phyloP scores from a whole-genome alignment of 2,329 filamentous ascomycete genomes.

The Tolypocladium pustulatum region DNA sequence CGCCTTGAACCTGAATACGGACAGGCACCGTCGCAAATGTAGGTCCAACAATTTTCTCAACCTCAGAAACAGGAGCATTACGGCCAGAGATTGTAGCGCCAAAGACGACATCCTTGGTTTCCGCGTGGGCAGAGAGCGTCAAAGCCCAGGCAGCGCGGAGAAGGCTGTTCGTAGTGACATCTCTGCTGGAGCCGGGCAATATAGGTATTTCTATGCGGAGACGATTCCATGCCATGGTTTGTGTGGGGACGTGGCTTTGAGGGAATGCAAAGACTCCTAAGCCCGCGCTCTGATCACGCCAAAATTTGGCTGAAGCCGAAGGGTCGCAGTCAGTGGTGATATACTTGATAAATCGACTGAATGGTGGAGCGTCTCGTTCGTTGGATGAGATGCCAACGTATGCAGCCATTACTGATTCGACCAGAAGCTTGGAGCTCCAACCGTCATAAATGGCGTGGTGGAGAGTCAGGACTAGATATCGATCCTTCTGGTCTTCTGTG shows the following conservation, averaged over 20 bases:
- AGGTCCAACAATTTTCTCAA: background rate
- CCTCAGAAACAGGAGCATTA: background rate
- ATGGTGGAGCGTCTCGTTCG: background rate
- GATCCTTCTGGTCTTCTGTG: background rate
- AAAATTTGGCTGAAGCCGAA: background rate
- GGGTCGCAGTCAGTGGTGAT: background rate
- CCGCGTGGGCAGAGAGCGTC: background rate
- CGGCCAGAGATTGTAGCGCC: background rate
- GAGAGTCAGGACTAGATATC: background rate
- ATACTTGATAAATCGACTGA: background rate
- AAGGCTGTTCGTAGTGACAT: background rate
- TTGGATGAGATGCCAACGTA: background rate
- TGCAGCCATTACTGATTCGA: background rate
- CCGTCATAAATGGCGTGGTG: constrained; percentile 4
- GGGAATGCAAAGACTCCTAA: background rate
- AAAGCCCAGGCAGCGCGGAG: background rate
- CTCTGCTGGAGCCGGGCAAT: background rate
- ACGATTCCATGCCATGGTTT: background rate
- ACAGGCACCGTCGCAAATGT: background rate
- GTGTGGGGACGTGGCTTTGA: background rate
- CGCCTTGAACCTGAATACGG: background rate
- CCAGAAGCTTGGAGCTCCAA: background rate
- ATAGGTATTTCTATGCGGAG: background rate
- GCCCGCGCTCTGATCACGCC: background rate
- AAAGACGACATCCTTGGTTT: background rate